These are phyloP conservation scores for Grigorovia jiainica DNA, from an alignment of 805 yeast species.

Conservation along the genomic window DNA sequence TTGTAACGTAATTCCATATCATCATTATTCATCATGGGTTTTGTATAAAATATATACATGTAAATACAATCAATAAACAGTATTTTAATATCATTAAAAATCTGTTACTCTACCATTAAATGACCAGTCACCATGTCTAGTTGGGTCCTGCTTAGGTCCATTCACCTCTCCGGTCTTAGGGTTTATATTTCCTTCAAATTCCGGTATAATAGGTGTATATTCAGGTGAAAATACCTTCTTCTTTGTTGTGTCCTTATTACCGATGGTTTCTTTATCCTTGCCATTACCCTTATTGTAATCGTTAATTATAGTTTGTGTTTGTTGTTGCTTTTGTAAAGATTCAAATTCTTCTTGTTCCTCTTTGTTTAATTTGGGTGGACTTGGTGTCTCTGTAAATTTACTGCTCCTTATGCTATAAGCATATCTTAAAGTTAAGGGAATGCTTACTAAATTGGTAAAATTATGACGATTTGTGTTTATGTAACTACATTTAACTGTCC, in stretches of 20 bases:
- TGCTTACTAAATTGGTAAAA: no score
- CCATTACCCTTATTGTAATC: slow-evolving; percentile 53
- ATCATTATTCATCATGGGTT: neutral
- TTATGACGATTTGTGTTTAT: slow-evolving; percentile 14
- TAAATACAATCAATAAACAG: slow-evolving; percentile 7
- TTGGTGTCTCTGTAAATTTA: slow-evolving; percentile 16
- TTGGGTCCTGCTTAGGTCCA: slow-evolving; percentile 96
- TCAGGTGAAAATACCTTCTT: slow-evolving; percentile 50
- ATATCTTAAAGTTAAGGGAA: no score
- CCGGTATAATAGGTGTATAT: slow-evolving; percentile 73
- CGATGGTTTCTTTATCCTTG: slow-evolving; percentile 25
- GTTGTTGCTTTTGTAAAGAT: slow-evolving; percentile 68
- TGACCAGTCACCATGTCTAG: slow-evolving; percentile 85
- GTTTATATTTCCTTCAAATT: slow-evolving; percentile 88
- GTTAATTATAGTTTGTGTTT: slow-evolving; percentile 67
- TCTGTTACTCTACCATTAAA: slow-evolving; percentile 96
- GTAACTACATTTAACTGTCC: no score
- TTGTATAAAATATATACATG: slow-evolving; percentile 4
- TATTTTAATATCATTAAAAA: slow-evolving; percentile 40
- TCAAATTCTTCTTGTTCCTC: slow-evolving; percentile 71
- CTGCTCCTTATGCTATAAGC: no score
- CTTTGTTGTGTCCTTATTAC: slow-evolving; percentile 29
- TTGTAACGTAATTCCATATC: slow-evolving; percentile 4
- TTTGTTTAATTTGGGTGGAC: slow-evolving; percentile 28
- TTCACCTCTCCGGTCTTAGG: slow-evolving; percentile 93